Evolutionary conservation across 2,329 filamentous ascomycete species (phyloP), one percentile per base, ranked within the genome.

Genomic region (Sclerotinia borealis): DNA sequence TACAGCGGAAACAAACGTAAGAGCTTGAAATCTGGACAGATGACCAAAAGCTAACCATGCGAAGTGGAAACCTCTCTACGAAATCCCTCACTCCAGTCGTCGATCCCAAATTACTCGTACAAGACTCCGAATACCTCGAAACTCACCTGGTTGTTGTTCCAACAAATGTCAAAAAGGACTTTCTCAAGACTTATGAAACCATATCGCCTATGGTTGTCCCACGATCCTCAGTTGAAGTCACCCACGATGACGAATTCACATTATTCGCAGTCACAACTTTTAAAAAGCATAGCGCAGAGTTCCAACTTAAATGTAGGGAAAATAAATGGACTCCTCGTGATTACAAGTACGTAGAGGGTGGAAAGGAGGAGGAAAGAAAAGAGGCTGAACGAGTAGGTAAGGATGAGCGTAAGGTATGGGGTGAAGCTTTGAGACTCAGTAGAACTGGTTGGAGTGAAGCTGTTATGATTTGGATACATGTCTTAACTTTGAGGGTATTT

Each of bases 381-480:
- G 93, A 99, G 79, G 82, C 96, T 36, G 90, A 93, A 70, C 86
- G 88, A 65, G 85, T 96, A 55, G 84, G 85, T 64, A 88, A 86
- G 69, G 92, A 98, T 74, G 93, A 96, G 79, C 85, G 89, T 76
- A 96, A 95, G 79, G 83, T 96, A 2, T 96, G 92, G 86, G 92
- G 92, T 13, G 93, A 99, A 78, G 92, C 93, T 3, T 77, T 99
- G 73, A 85, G 92, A 68, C 82, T 97, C 71, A 91, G 89, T 17
- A 83, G 93, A 67, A 96, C 92, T n/a, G 92, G 92, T 19, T 99
- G 95, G 86, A 93, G 92, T 74, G 95, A 99, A 79, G 89, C 89
- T 67, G 92, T 96, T 68, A 96, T 96, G 91, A 89, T 93, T 61
- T 96, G 93, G 92, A 84, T 96, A 56, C 95, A 99, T 74, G 90